Evolutionary conservation across 1,284 basidiomycete genomes (phyloP).

Genomic region (Moesziomyces sp.): DNA sequence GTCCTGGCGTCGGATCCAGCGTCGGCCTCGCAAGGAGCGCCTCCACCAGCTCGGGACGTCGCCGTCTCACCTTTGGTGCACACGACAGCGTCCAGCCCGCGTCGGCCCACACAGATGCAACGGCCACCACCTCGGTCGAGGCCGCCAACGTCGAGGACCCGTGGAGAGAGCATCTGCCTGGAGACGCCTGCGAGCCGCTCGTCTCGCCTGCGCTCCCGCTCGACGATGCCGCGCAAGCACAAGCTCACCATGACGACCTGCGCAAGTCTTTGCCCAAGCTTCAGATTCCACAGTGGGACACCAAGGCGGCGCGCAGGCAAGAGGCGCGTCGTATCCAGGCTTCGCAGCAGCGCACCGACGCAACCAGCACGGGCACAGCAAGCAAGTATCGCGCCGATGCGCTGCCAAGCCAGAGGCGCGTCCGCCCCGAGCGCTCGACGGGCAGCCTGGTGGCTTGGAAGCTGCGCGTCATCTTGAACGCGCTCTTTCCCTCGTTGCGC

Average conservation of each 20-base stretch:
- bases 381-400: conserved; percentile 24
- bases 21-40: conserved; percentile 15
- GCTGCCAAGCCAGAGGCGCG: conserved; percentile 14
- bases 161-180: conserved; percentile 51
- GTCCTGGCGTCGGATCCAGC: conserved; percentile 11
- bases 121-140: conserved; percentile 9
- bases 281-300: conserved; percentile 43
- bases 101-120: neutral
- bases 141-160: conserved; percentile 52
- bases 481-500: conserved; percentile 87
- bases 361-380: neutral
- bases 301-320: conserved; percentile 28
- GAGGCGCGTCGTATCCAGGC: conserved; percentile 8
- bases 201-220: conserved; percentile 39
- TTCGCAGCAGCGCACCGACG: conserved; percentile 5
- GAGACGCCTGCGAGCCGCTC: conserved; percentile 51
- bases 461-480: conserved; percentile 26
- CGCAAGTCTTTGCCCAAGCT: conserved; percentile 37
- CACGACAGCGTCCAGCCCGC: conserved; percentile 12
- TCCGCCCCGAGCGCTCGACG: conserved; percentile 26
- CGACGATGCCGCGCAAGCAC: conserved; percentile 3
- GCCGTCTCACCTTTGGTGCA: conserved; percentile 30
- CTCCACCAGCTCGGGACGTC: conserved; percentile 17
- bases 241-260: conserved; percentile 14
- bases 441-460: conserved; percentile 30